Percentiles rank a stretch among this genome's conserved stretches.
phyloP scores from a whole-genome alignment of 305 asterid species.

The Fraxinus baroniana region DNA sequence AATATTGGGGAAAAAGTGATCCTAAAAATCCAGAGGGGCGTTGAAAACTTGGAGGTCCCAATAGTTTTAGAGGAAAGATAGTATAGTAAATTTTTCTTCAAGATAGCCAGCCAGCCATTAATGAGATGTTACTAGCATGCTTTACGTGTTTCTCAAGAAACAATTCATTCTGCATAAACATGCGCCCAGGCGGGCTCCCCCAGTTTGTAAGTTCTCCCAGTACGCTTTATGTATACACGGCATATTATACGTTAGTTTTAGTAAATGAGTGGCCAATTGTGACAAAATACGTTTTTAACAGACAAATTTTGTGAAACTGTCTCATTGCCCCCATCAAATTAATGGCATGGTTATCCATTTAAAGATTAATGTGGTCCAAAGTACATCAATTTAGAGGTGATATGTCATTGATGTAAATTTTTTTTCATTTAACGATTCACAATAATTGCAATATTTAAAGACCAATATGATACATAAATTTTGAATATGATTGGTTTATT shows the following conservation, averaged over 20 bases:
- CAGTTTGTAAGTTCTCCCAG: not conserved
- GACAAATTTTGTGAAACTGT: not conserved
- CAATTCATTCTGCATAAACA: not conserved
- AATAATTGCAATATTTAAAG: constrained; percentile 3
- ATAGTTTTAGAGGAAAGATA: constrained; percentile 64
- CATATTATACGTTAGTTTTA: not conserved
- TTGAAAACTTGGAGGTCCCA: constrained; percentile 58
- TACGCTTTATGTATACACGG: not conserved
- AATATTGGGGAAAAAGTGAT: constrained; percentile 68
- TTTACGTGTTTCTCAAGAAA: not conserved
- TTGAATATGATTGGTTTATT: constrained; percentile 36
- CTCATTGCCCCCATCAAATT: not conserved
- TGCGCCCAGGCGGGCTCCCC: not conserved
- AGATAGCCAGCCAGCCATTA: not conserved
- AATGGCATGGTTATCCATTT: not conserved
- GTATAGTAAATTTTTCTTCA: constrained; percentile 18
- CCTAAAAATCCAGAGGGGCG: constrained; percentile 61
- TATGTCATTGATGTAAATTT: not conserved
- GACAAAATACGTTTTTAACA: not conserved
- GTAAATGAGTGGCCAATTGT: not conserved
- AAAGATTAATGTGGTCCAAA: not conserved
- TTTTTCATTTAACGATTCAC: not conserved
- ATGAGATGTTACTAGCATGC: too few species aligned
- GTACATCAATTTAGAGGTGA: not conserved
- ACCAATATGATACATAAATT: constrained; percentile 23